Evolutionary conservation across 805 yeast species (phyloP), one percentile per base, ranked within the genome.

Genomic region (Hanseniaspora singularis): DNA sequence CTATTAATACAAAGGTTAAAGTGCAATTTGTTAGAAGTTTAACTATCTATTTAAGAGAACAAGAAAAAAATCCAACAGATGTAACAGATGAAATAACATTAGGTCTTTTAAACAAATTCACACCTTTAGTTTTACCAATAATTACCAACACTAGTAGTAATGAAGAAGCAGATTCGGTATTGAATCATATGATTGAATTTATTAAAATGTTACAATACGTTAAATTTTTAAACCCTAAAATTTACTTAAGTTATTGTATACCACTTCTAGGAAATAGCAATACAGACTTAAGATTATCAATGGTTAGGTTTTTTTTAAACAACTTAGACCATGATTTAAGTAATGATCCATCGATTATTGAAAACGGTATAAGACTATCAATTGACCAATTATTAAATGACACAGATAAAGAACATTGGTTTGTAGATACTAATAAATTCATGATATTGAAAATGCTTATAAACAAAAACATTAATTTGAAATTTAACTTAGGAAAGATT

Each of bases 191-290:
- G 23, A 24, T 38, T 27, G 28, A 18, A 12, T 38, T 26, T 27
- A 16, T 38, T 14, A 38, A 38, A 27, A 38, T 18, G 24, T 38
- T 38, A 19, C 40, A 38, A 14, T 38, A 15, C n/a, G 40, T 38
- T 11, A 38, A 38, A 27, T 38, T 38, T 27, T 18, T 38, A 9
- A 27, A 38, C 15, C 40, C 40, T 12, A 24, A 24, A 38, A n/a
- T 18, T 16, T 38, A 38, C 18, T 26, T 38, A 24, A 14, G 24
- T 19, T 27, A 38, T 27, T 26, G 33, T 12, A 26, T 38, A 11
- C 40, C 40, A 10, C 8, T 38, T 23, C 10, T 38, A 11, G 23
- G 28, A 5, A 16, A 15, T 18, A 4, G 16, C 3, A 16, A 18
- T 27, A 16, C 18, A 38, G 33, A 26, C 14, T 18, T 38, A 14